phyloP scores from a whole-genome alignment of 345 rosid genomes.

The Excoecaria agallocha region DNA sequence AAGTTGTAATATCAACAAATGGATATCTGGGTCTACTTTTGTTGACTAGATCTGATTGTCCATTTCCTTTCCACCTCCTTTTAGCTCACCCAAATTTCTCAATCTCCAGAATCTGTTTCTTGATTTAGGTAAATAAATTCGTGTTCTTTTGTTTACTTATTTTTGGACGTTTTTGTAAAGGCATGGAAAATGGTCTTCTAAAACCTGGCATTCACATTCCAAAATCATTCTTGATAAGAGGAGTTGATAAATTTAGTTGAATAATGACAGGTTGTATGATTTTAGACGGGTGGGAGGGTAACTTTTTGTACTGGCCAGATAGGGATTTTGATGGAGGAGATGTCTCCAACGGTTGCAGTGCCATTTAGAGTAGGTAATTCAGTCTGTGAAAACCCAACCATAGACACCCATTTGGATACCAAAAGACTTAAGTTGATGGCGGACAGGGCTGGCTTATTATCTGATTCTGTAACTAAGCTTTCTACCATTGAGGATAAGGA shows the following conservation, averaged over 20 bases:
- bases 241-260: constrained; percentile 41
- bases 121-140: constrained; percentile 23
- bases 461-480: constrained; percentile 43
- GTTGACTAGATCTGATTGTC: constrained; percentile 44
- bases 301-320: constrained; percentile 40
- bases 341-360: constrained; percentile 63
- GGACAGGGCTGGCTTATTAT: constrained; percentile 52
- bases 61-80: constrained; percentile 33
- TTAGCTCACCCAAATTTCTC: constrained; percentile 33
- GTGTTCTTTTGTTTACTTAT: constrained; percentile 13
- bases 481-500: constrained; percentile 32
- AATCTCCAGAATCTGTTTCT: constrained; percentile 29
- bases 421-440: constrained; percentile 60
- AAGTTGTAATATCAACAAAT: constrained; percentile 30
- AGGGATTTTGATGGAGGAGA: constrained; percentile 82
- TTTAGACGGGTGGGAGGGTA: constrained; percentile 37
- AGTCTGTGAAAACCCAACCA: constrained; percentile 56
- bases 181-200: constrained; percentile 48
- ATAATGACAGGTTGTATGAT: constrained; percentile 47
- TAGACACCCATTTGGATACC: constrained; percentile 50
- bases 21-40: constrained; percentile 39
- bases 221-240: constrained; percentile 34
- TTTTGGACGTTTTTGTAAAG: constrained; percentile 11
- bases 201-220: constrained; percentile 29
- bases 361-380: constrained; percentile 66